Conservation (phyloP, 1,284 basidiomycete species). For the Tylopilus sp. region DNA sequence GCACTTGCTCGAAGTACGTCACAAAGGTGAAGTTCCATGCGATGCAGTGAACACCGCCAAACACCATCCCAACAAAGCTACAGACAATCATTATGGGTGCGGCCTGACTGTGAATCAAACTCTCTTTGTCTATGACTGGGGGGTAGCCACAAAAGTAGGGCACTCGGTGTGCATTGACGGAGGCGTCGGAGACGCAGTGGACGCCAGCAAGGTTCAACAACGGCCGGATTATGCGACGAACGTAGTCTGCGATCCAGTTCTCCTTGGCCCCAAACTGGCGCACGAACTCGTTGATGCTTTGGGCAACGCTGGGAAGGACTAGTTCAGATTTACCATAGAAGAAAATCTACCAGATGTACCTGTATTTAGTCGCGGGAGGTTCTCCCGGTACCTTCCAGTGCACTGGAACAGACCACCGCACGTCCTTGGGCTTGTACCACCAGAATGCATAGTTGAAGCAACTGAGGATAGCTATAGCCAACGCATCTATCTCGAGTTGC, state of each 20-base stretch:
- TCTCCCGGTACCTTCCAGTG: background rate
- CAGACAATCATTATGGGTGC: background rate
- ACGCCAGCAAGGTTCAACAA: background rate
- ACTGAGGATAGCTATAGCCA: background rate
- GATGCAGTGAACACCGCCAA: background rate
- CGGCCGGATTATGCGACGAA: background rate
- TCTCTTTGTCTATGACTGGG: background rate
- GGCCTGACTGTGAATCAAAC: background rate
- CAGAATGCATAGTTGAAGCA: background rate
- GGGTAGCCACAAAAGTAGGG: background rate
- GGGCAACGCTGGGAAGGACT: background rate
- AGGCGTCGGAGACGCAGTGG: background rate
- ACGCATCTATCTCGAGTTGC: background rate
- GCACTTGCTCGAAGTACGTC: background rate
- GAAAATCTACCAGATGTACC: background rate
- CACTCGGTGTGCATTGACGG: background rate
- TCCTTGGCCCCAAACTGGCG: background rate
- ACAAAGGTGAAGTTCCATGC: background rate
- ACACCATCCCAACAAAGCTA: background rate
- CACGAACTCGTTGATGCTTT: background rate
- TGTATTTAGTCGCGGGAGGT: background rate
- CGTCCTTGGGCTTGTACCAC: background rate
- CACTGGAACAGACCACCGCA: background rate
- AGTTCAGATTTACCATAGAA: background rate
- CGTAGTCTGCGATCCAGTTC: background rate